phyloP scores from a whole-genome alignment of 495 filamentous ascomycete species.

The Talaromyces borbonicus region DNA sequence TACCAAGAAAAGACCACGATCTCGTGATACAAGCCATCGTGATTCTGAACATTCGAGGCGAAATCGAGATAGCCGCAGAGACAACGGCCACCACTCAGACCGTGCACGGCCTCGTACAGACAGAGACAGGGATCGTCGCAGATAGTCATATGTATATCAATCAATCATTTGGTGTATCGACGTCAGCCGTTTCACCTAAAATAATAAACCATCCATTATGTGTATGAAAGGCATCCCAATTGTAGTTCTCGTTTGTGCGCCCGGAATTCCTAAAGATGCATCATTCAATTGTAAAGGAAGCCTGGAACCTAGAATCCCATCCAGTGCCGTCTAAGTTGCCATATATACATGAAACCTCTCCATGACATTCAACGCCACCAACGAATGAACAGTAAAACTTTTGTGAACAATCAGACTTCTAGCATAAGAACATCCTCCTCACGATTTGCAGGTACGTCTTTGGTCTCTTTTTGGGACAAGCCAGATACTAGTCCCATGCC shows the following conservation, averaged over 20 bases:
- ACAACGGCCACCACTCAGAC: slow-evolving; percentile 9
- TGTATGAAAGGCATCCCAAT: too few relatives aligned
- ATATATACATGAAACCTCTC: slow-evolving; percentile 6
- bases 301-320: too few relatives aligned
- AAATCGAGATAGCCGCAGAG: slow-evolving; percentile 7
- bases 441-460: slow-evolving; percentile 23
- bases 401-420: slow-evolving; percentile 18
- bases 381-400: slow-evolving; percentile 11
- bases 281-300: too few relatives aligned
- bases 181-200: too few relatives aligned
- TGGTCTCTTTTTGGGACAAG: slow-evolving; percentile 8
- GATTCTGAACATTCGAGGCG: slow-evolving; percentile 11
- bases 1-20: not conserved
- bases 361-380: slow-evolving; percentile 12
- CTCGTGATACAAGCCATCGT: slow-evolving; percentile 1
- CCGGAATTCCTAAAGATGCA: too few relatives aligned
- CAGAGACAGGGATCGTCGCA: slow-evolving; percentile 12
- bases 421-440: slow-evolving; percentile 39
- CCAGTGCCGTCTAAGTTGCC: not conserved
- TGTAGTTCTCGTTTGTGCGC: too few relatives aligned
- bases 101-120: slow-evolving; percentile 4
- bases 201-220: too few relatives aligned
- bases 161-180: too few relatives aligned
- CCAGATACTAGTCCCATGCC: slow-evolving; percentile 31
- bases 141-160: not conserved